Percentiles rank a stretch among this genome's conserved stretches.
These are phyloP conservation scores for Petrea volubilis DNA, from an alignment of 257 asterid species.

Conservation along the genomic window DNA sequence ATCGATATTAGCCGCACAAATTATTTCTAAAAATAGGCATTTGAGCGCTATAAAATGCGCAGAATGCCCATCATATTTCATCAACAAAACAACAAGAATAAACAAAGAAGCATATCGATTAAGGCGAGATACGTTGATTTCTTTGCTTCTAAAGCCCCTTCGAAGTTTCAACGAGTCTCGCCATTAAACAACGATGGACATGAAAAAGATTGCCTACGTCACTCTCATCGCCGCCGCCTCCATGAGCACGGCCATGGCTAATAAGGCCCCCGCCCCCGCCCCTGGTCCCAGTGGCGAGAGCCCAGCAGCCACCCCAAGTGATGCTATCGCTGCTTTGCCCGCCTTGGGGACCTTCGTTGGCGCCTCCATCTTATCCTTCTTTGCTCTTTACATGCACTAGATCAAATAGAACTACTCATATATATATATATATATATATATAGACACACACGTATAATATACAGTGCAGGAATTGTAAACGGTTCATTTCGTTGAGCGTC, in stretches of 20 bases:
- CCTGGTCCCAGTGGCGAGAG: neutral
- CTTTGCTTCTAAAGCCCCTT: neutral
- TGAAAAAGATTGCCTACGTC: too few species aligned
- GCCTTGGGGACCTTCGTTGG: constrained; percentile 29
- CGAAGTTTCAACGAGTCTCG: neutral
- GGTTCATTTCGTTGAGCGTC: too few species aligned
- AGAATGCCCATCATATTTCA: too few species aligned
- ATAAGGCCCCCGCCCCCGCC: neutral
- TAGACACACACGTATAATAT: too few species aligned
- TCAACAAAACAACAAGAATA: neutral
- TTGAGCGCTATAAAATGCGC: too few species aligned
- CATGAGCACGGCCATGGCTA: neutral
- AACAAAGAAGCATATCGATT: too few species aligned
- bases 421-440: too few species aligned
- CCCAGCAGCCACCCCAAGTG: constrained; percentile 15
- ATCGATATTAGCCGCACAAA: too few species aligned
- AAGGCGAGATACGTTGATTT: neutral
- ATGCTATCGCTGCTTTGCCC: constrained; percentile 27
- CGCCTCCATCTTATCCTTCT: constrained; percentile 27
- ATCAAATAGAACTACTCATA: too few species aligned
- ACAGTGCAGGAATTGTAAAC: too few species aligned
- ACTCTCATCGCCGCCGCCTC: constrained; percentile 20
- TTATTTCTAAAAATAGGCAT: too few species aligned
- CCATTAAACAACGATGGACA: constrained; percentile 1
- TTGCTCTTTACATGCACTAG: constrained; percentile 31